Conservation (phyloP, 306 rosid species). For the Casuarina equisetifolia region DNA sequence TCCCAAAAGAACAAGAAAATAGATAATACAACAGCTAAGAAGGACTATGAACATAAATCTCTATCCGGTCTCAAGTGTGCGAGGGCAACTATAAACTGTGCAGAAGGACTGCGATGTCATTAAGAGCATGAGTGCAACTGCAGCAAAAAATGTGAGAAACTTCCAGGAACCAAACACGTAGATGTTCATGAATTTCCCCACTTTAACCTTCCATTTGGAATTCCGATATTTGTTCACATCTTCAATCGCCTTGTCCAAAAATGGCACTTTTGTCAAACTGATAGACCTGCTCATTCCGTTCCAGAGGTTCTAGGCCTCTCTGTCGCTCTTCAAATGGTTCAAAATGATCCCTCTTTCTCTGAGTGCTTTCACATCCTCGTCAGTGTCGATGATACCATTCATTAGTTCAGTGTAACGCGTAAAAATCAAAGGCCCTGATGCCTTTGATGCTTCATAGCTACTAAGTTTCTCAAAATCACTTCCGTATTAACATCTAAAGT, state of each 20-base stretch:
- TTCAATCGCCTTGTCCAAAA: constrained; percentile 67
- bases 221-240: constrained; percentile 66
- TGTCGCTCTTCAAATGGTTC: constrained; percentile 69
- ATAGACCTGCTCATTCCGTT: constrained; percentile 76
- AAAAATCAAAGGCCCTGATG: constrained; percentile 60
- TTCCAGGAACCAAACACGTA: constrained; percentile 67
- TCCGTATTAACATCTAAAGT: constrained; percentile 58
- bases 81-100: constrained; percentile 33
- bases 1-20: not conserved
- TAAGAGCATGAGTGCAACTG: constrained; percentile 50
- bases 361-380: constrained; percentile 56
- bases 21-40: too few relatives aligned
- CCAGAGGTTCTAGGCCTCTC: constrained; percentile 59
- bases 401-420: constrained; percentile 65
- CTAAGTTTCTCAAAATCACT: constrained; percentile 61
- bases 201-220: constrained; percentile 60
- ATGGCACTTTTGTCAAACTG: constrained; percentile 58
- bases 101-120: constrained; percentile 44
- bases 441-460: constrained; percentile 76
- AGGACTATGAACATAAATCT: too few relatives aligned
- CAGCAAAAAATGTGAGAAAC: constrained; percentile 55
- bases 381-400: constrained; percentile 77
- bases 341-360: constrained; percentile 54
- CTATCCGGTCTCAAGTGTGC: constrained; percentile 10
- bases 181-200: constrained; percentile 41